Evolutionary conservation across 345 rosid genomes (phyloP), one percentile per base, ranked within the genome.

Genomic region (Physaria fendleri): DNA sequence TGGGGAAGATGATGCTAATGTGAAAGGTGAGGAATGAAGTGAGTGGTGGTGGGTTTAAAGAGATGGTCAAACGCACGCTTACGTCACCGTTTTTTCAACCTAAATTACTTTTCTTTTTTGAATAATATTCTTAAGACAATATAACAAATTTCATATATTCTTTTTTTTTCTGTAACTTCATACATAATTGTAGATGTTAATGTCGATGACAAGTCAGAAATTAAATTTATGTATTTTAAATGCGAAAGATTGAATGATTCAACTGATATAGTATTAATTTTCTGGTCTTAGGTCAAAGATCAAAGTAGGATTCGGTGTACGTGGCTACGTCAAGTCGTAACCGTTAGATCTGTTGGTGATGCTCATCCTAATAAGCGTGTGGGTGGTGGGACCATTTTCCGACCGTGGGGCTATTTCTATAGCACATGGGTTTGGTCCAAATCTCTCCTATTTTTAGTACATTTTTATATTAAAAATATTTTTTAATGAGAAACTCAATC

Each of bases 1-100:
- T 48, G 65, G 47, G 80, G 74, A 81, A 81, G 64, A 55, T 77
- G 87, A 79, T 78, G 78, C 74, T n/a, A 22, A 59, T n/a, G 66
- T 68, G 66, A 59, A 42, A 59, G 62, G 49, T 78, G 78, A 8
- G 25, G 51, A 29, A 2, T 53, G 8, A 32, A 46, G 68, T 56
- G 54, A 71, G 70, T 70, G 74, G 70, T 40, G 65, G 65, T 63
- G 70, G 74, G 50, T 63, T 71, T 71, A 56, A 49, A 67, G 59
- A 32, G 35, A 32, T 0, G 12, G 53, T 63, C 69, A 70, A 63
- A 63, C 69, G 74, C 74, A 71, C 33, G 38, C 62, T 55, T 59
- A 34, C 63, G 76, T 72, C 72, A 58, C 44, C 34, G 12, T 51
- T 56, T 62, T 57, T 63, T 51, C 2, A 42, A 33, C 47, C 48